These are phyloP conservation scores for Mucor lusitanicus DNA, from an alignment of 371 early-diverging fungal species.

Conservation along the genomic window DNA sequence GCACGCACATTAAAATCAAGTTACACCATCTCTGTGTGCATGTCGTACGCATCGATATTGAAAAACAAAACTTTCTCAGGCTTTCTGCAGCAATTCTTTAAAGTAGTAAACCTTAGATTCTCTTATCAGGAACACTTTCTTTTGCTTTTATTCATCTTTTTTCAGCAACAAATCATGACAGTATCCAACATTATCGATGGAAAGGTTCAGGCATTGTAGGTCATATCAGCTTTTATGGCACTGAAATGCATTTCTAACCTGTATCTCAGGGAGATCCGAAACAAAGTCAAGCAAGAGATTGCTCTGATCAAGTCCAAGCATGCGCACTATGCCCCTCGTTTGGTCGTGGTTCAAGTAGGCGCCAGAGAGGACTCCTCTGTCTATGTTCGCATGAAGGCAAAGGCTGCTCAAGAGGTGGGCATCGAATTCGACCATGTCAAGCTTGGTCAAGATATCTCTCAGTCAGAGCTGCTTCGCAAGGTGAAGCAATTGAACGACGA, in stretches of 20 bases:
- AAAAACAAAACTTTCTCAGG: not conserved
- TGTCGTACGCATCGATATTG: not conserved
- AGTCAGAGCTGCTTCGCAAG: constrained; percentile 50
- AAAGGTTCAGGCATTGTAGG: not conserved
- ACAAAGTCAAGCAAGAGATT: constrained; percentile 61
- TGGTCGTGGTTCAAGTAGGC: constrained; percentile 92
- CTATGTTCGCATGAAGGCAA: constrained; percentile 88
- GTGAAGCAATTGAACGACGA: constrained; percentile 76
- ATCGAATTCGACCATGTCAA: constrained; percentile 55
- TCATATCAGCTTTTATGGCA: not conserved
- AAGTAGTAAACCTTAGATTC: not conserved
- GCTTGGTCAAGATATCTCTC: constrained; percentile 49
- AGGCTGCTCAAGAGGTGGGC: constrained; percentile 80
- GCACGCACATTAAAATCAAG: not conserved
- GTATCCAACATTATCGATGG: not conserved
- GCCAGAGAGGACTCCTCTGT: constrained; percentile 86
- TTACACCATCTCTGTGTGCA: not conserved
- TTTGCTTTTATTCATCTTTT: not conserved
- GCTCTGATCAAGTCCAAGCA: constrained; percentile 53
- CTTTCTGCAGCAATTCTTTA: not conserved
- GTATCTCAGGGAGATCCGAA: constrained; percentile 39
- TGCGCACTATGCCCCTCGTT: constrained; percentile 71
- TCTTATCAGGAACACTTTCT: not conserved
- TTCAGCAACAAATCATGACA: not conserved
- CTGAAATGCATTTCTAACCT: not conserved